Evolutionary conservation across 371 early-diverging fungal species (phyloP), one percentile per base, ranked within the genome.

Genomic region (Mortierella sp.): DNA sequence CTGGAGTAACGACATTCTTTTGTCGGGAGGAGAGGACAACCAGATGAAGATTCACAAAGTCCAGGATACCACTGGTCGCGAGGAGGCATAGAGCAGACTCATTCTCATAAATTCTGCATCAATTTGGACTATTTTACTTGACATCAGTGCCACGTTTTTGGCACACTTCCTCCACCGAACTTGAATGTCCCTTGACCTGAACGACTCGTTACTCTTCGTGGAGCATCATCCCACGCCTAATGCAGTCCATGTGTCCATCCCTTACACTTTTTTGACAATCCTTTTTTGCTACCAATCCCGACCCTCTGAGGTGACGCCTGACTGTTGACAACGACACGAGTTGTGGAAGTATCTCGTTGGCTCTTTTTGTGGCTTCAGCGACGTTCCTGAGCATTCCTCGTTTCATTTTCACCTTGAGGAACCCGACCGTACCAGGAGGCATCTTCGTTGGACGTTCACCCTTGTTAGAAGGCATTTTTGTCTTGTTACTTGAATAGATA

Each of bases 1-100:
- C 71, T 96, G 96, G 95, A 83, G 81, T 54, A 79, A 81, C 34
- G 87, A 90, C n/a, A 81, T 84, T 44, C 80, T 96, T 45, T 63
- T 92, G 34, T 85, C 88, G 50, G 96, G 96, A 71, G 96, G 96
- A 41, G 95, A 95, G 80, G 93, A 93, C 60, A 86, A 88, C 64
- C 85, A 91, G 70, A 79, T 95, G 64, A 84, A 87, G 77, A 85
- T 93, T 62, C 90, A 90, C 73, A 81, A 85, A 57, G 82, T 88
- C 37, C 83, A 88, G 63, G 70, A 69, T 24, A 57, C 67, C 63
- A 41, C 54, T 27, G 67, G 41, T 4, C 66, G 53, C 2, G 63
- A 48, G 19, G 67, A 66, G 25, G 72, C 66, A 66, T 71, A 66
- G 47, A 50, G 44, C 21, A 21, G 12, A 7, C 31, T 13, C 10